Base-by-base conservation (phyloP, 208 protist species). In the Leishmania turanica region DNA sequence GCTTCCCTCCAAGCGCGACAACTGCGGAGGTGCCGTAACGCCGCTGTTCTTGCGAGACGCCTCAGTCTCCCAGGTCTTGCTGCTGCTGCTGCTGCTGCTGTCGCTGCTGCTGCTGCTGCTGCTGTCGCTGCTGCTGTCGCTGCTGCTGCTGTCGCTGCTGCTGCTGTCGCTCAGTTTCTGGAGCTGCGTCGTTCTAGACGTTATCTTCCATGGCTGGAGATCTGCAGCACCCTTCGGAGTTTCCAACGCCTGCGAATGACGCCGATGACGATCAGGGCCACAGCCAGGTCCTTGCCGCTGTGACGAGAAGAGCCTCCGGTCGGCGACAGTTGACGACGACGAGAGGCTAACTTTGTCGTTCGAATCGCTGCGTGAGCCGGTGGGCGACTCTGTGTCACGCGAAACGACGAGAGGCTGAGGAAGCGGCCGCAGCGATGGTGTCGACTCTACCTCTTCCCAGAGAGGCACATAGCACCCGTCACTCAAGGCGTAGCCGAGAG, bases 171-270 rank as follows among this genome's bases (percentile, higher is more conserved):
- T 78, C 47, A 15, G 11, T 27, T 79, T 77, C 42, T n/a, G 62
- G 11, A 19, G 11, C 31, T n/a, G 62, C 62, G 31, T 40, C n/a
- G 8, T 37, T 11, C 7, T 15, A 5, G 31, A 66, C n/a, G 62
- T 66, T 5, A 21, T 71, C 34, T 51, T 21, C 66, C 31, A 15
- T 71, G 15, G 8, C 24, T 8, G 9, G 79, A 31, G 21, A 53
- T 27, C 68, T 19, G 69, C n/a, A 17, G 80, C 78, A 3, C 60
- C 68, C 60, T 83, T 58, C 3, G 75, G 72, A 27, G 79, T 78
- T 34, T 76, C 72, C 75, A 87, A 34, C 40, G 84, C 79, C 84
- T 77, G 79, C 24, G 84, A 65, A 75, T 84, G 83, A 69, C 84
- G 71, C 31, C 76, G 70, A 34, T 78, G 82, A 21, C 83, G 76